Evolutionary conservation across 108 stramenopile species (phyloP).

Genomic region (Parmales sp.): DNA sequence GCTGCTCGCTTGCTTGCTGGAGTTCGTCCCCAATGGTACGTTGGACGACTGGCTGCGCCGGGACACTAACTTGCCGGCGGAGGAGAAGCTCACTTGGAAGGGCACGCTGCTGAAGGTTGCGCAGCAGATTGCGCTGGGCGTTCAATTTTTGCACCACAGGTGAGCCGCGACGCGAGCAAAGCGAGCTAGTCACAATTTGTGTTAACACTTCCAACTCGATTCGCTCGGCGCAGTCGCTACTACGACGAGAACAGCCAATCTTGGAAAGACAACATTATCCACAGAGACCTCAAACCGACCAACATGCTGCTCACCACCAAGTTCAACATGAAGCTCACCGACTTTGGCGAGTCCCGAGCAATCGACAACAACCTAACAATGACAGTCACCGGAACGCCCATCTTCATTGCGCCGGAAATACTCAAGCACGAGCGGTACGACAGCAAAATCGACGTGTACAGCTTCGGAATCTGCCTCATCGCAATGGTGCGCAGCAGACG

Average conservation of each 20-base stretch:
- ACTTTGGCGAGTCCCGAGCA: neutral
- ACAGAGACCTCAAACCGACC: neutral
- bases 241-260: neutral
- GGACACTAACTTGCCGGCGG: neutral
- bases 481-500: neutral
- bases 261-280: neutral
- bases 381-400: constrained; percentile 8
- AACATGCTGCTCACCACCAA: constrained; percentile 10
- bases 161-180: too few relatives aligned
- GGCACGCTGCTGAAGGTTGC: neutral
- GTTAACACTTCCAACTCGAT: too few relatives aligned
- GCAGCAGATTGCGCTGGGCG: neutral
- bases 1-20: neutral
- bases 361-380: neutral
- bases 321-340: neutral
- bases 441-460: neutral
- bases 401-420: neutral
- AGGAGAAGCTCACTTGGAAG: neutral
- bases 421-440: constrained; percentile 7
- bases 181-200: too few relatives aligned
- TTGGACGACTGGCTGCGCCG: neutral
- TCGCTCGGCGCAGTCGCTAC: too few relatives aligned
- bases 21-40: neutral
- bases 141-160: constrained; percentile 3
- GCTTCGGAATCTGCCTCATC: neutral